These are phyloP conservation scores for Talaromyces trachyspermus DNA, from an alignment of 495 filamentous ascomycete genomes.

Conservation along the genomic window DNA sequence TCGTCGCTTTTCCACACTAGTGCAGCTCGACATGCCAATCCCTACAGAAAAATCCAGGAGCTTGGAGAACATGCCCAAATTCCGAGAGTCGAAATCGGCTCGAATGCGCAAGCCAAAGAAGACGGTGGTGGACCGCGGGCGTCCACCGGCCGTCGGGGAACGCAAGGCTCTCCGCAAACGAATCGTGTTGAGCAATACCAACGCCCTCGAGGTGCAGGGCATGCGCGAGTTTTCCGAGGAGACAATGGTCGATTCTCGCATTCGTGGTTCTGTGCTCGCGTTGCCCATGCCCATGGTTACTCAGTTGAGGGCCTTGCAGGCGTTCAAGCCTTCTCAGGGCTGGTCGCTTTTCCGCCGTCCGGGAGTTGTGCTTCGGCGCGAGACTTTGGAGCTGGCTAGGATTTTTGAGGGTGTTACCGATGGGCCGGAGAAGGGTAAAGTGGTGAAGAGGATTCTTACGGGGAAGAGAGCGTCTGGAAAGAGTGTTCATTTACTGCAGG, in stretches of 20 bases:
- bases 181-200: slow-evolving; percentile 86
- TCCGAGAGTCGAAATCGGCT: slow-evolving; percentile 33
- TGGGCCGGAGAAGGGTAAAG: slow-evolving; percentile 47
- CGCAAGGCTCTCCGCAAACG: slow-evolving; percentile 81
- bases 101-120: slow-evolving; percentile 49
- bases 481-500: slow-evolving; percentile 78
- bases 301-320: slow-evolving; percentile 70
- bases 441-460: slow-evolving; percentile 58
- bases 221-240: slow-evolving; percentile 52
- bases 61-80: slow-evolving; percentile 20
- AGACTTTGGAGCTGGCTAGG: slow-evolving; percentile 63
- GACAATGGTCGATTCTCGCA: slow-evolving; percentile 43
- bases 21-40: slow-evolving; percentile 28
- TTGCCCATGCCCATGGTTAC: slow-evolving; percentile 67
- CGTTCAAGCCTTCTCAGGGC: slow-evolving; percentile 84
- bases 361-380: slow-evolving; percentile 62
- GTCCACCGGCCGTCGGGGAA: slow-evolving; percentile 64
- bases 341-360: slow-evolving; percentile 84
- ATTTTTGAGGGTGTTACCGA: slow-evolving; percentile 46
- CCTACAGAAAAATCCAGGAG: slow-evolving; percentile 30
- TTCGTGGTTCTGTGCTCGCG: slow-evolving; percentile 57
- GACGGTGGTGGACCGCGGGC: slow-evolving; percentile 24
- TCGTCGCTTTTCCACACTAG: slow-evolving; percentile 37
- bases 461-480: slow-evolving; percentile 74
- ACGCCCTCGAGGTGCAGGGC: slow-evolving; percentile 68